phyloP scores from a whole-genome alignment of 345 rosid species.

The thale cress (Arabidopsis thaliana) region DNA sequence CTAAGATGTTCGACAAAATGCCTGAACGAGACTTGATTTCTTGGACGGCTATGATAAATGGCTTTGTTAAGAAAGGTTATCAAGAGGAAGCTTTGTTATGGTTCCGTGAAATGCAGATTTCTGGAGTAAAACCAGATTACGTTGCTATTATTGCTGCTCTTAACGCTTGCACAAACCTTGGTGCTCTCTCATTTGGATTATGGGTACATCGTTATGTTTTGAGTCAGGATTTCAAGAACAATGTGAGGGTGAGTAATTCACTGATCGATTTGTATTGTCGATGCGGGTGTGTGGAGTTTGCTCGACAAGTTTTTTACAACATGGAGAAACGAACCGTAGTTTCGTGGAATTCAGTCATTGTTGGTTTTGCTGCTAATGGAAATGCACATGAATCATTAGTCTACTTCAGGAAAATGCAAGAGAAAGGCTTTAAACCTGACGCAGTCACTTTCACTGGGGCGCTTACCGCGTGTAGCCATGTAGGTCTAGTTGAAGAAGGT shows the following conservation, averaged over 20 bases:
- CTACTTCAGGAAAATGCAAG: slow-evolving; percentile 59
- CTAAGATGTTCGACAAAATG: slow-evolving; percentile 62
- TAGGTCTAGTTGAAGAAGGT: slow-evolving; percentile 73
- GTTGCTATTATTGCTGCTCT: slow-evolving; percentile 66
- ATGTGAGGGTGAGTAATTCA: slow-evolving; percentile 60
- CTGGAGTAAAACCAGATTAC: slow-evolving; percentile 60
- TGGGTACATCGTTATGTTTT: slow-evolving; percentile 61
- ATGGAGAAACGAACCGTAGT: slow-evolving; percentile 67
- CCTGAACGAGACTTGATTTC: slow-evolving; percentile 62
- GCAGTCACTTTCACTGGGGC: slow-evolving; percentile 76
- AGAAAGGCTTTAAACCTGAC: slow-evolving; percentile 65
- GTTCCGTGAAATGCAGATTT: slow-evolving; percentile 71
- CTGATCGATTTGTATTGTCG: slow-evolving; percentile 77
- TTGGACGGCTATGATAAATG: slow-evolving; percentile 82
- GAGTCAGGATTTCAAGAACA: slow-evolving; percentile 52
- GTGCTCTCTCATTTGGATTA: slow-evolving; percentile 60
- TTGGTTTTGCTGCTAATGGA: slow-evolving; percentile 70
- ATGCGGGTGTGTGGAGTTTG: slow-evolving; percentile 74
- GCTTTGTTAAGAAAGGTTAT: slow-evolving; percentile 59
- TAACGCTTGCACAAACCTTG: slow-evolving; percentile 65
- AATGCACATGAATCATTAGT: slow-evolving; percentile 60
- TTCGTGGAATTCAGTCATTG: slow-evolving; percentile 80
- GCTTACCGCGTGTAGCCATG: slow-evolving; percentile 74
- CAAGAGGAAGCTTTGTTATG: slow-evolving; percentile 60
- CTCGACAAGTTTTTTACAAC: slow-evolving; percentile 59